Evolutionary conservation across 495 filamentous ascomycete genomes (phyloP).

Genomic region (Lasiosphaeria miniovina): DNA sequence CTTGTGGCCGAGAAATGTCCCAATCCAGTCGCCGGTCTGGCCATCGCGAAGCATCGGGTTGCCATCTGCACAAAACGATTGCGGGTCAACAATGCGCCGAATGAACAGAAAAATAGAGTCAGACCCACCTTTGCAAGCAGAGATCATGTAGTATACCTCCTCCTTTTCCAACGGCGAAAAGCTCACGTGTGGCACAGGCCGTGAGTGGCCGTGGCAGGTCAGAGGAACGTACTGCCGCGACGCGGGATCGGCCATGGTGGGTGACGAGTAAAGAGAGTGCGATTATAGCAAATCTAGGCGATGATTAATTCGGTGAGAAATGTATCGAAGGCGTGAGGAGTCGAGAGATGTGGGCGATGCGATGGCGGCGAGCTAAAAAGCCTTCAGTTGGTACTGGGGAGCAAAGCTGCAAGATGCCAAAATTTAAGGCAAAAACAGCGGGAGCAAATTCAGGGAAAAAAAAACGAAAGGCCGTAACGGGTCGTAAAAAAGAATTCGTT

Average conservation of each 20-base stretch:
- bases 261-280: neutral
- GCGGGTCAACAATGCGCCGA: constrained; percentile 2
- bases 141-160: constrained; percentile 89
- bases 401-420: neutral
- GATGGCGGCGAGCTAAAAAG: too few relatives aligned
- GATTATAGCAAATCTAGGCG: too few relatives aligned
- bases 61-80: constrained; percentile 58
- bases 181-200: constrained; percentile 90
- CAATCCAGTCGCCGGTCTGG: constrained; percentile 97
- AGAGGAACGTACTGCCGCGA: constrained; percentile 69
- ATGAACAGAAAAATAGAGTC: neutral
- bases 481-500: constrained; percentile 24
- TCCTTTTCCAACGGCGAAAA: constrained; percentile 84
- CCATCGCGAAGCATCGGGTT: constrained; percentile 99
- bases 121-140: constrained; percentile 87
- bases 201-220: constrained; percentile 95
- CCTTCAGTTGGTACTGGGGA: too few relatives aligned
- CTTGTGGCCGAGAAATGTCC: constrained; percentile 97
- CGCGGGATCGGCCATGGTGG: constrained; percentile 44
- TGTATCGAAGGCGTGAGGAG: too few relatives aligned
- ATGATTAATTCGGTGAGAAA: too few relatives aligned
- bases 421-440: neutral
- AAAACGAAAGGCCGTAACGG: constrained; percentile 27
- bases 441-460: constrained; percentile 13
- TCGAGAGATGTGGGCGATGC: too few relatives aligned